Evolutionary conservation across 768 basidiomycete genomes (phyloP).

Genomic region (Panus rudis): DNA sequence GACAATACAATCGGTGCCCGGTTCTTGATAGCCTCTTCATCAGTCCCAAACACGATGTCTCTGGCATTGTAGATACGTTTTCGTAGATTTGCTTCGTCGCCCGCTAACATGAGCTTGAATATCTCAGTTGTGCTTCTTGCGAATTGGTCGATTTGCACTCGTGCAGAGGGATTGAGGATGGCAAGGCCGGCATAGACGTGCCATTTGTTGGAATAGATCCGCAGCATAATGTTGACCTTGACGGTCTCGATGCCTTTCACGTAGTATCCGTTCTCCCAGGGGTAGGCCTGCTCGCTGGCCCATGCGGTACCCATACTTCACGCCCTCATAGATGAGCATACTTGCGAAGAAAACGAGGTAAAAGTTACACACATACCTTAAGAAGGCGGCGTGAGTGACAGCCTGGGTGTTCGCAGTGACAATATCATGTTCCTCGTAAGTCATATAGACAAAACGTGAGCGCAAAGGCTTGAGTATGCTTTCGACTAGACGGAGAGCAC

Average conservation of each 20-base stretch:
- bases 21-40: constrained; percentile 20
- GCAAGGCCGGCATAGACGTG: constrained; percentile 99
- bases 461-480: constrained; percentile 71
- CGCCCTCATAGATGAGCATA: neutral
- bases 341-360: neutral
- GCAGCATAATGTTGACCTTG: constrained; percentile 93
- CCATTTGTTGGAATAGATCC: constrained; percentile 97
- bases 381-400: constrained; percentile 95
- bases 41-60: constrained; percentile 64
- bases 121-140: constrained; percentile 79
- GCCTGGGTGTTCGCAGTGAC: constrained; percentile 99
- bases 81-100: constrained; percentile 48
- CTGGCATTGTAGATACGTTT: constrained; percentile 69
- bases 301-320: constrained; percentile 97
- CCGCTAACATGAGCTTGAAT: constrained; percentile 89
- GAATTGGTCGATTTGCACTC: constrained; percentile 85
- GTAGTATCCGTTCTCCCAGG: constrained; percentile 94
- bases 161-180: constrained; percentile 89
- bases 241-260: constrained; percentile 97
- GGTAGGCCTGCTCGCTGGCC: constrained; percentile 69
- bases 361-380: constrained; percentile 49
- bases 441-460: constrained; percentile 84
- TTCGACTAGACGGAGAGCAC: constrained; percentile 71
- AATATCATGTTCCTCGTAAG: constrained; percentile 93
- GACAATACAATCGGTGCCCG: constrained; percentile 72